Evolutionary conservation across 2,329 filamentous ascomycete genomes (phyloP).

Genomic region (Colletotrichum eremochloae): DNA sequence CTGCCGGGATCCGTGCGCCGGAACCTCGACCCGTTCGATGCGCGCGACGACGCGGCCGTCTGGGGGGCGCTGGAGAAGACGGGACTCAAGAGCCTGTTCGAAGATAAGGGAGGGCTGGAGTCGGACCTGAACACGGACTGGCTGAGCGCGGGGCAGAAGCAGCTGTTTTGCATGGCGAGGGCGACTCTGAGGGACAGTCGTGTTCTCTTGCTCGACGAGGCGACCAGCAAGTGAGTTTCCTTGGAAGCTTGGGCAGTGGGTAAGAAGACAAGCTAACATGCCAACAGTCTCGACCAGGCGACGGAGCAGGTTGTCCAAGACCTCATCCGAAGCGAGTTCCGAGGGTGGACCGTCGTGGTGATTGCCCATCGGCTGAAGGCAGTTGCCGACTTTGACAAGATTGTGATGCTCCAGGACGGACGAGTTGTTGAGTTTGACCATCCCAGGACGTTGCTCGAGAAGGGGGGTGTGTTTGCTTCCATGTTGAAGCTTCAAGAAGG

Average conservation of each 20-base stretch:
- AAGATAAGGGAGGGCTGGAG: slow-evolving; percentile 55
- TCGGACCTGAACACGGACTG: slow-evolving; percentile 50
- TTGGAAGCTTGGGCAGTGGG: background rate
- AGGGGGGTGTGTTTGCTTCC: slow-evolving; percentile 14
- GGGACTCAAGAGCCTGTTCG: slow-evolving; percentile 57
- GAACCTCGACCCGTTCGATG: slow-evolving; percentile 61
- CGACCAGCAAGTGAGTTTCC: slow-evolving; percentile 51
- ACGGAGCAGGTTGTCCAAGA: slow-evolving; percentile 50
- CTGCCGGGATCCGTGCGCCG: slow-evolving; percentile 61
- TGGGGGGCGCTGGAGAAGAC: slow-evolving; percentile 61
- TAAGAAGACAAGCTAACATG: slow-evolving; percentile 41
- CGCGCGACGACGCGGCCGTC: slow-evolving; percentile 57
- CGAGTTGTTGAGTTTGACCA: slow-evolving; percentile 25
- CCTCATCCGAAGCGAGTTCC: slow-evolving; percentile 49
- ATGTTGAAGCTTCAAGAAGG: slow-evolving; percentile 33
- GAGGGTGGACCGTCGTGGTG: slow-evolving; percentile 61
- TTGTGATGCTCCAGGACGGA: slow-evolving; percentile 49
- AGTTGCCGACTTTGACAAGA: slow-evolving; percentile 64
- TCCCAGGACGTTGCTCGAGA: slow-evolving; percentile 13
- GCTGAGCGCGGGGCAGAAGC: slow-evolving; percentile 52
- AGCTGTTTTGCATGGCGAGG: slow-evolving; percentile 51
- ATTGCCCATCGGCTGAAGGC: slow-evolving; percentile 58
- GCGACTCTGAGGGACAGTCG: slow-evolving; percentile 48
- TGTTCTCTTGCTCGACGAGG: slow-evolving; percentile 53
- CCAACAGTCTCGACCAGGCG: slow-evolving; percentile 49